Evolutionary conservation across 352 stramenopile species (phyloP).

Genomic region (Thalassiosira hispida): DNA sequence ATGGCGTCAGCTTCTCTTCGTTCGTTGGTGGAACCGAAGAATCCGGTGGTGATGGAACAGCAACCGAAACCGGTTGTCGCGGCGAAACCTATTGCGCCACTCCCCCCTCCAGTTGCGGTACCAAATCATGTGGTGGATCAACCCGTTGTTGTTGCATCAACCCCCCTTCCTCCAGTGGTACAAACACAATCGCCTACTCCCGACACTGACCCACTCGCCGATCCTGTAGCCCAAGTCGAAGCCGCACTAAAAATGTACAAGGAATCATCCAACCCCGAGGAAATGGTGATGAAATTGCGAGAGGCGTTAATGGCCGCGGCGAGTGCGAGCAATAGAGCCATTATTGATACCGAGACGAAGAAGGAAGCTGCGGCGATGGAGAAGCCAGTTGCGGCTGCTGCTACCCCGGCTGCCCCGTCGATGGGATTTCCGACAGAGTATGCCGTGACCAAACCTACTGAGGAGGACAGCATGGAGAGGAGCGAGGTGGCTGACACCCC

Average conservation of each 20-base stretch:
- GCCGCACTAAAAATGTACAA: slow-evolving; percentile 78
- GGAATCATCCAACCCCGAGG: slow-evolving; percentile 57
- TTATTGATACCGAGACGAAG: slow-evolving; percentile 43
- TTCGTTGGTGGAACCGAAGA: too few relatives aligned
- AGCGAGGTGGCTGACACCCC: not conserved
- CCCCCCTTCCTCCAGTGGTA: slow-evolving; percentile 11
- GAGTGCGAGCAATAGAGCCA: slow-evolving; percentile 51
- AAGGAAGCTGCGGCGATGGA: slow-evolving; percentile 19
- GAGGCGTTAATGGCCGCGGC: slow-evolving; percentile 67
- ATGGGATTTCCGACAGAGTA: slow-evolving; percentile 58
- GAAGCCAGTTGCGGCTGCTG: not conserved
- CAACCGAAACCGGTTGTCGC: too few relatives aligned
- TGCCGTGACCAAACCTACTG: slow-evolving; percentile 35
- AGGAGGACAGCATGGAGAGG: not conserved
- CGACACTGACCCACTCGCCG: slow-evolving; percentile 43
- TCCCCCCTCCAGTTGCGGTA: not conserved
- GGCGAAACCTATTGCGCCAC: too few relatives aligned
- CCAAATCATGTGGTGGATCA: slow-evolving; percentile 6
- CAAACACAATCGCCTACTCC: slow-evolving; percentile 1
- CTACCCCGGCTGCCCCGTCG: not conserved
- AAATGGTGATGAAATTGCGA: slow-evolving; percentile 63
- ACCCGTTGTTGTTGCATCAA: not conserved
- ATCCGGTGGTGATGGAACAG: too few relatives aligned
- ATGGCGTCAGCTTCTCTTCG: too few relatives aligned
- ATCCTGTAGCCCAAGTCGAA: slow-evolving; percentile 73